Evolutionary conservation across 331 rosid species (phyloP), one percentile per base, ranked within the genome.

Genomic region (Erythrophleum ivorense): DNA sequence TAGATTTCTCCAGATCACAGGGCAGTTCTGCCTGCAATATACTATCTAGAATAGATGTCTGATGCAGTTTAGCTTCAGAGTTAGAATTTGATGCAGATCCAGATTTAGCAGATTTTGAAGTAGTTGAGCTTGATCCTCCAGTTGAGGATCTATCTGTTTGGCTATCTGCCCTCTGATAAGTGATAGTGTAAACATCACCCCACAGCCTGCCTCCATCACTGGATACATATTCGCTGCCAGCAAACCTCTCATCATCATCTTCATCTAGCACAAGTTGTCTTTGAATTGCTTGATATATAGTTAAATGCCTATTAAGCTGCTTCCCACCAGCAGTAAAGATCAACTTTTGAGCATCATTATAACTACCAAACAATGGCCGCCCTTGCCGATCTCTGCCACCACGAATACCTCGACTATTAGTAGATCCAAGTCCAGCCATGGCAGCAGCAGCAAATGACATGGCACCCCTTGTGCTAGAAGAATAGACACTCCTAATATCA

Each of bases 381-480:
- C 99, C 99, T 2, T 91, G 94, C 36, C 94, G 82, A 86, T 96
- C 99, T 85, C 98, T 86, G 45, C 97, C 92, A 43, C 99, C 98
- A 87, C 97, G 88, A 40, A 92, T 65, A 66, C 95, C 99, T 85
- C 98, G 90, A 80, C 87, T 86, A 89, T 88, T 94, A 46, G 90
- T 94, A 65, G 97, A 89, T 78, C 97, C 97, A 83, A 96, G 97
- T 58, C 99, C 99, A 71, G 99, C 97, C 98, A 92, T 96, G 71
- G 99, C 97, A 54, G 99, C 98, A 79, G 98, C 98, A 83, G 98
- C 98, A 85, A 96, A 96, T 73, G 99, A 92, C 99, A 96, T 94
- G 62, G 94, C 97, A 75, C 98, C 97, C 79, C 92, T 91, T 52
- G 98, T 88, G 67, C 91, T 80, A 82, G 92, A 91, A 83, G 96